phyloP scores from a whole-genome alignment of 768 basidiomycete genomes.

The Boletus patriciae region DNA sequence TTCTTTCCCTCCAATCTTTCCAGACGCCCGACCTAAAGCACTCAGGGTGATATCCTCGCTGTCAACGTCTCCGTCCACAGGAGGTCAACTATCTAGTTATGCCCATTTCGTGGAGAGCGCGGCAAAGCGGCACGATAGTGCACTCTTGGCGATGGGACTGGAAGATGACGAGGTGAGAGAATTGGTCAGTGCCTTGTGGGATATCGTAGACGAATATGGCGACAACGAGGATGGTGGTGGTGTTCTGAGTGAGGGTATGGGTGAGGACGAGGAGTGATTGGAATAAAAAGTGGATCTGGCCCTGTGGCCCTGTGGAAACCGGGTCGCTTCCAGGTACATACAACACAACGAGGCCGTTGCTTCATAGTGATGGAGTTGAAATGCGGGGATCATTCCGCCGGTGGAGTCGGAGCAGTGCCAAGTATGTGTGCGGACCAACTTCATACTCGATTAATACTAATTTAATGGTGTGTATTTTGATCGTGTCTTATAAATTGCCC shows the following conservation, averaged over 20 bases:
- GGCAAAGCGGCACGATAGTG: slow-evolving; percentile 39
- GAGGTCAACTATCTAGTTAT: slow-evolving; percentile 48
- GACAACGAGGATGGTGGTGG: slow-evolving; percentile 25
- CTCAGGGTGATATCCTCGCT: slow-evolving; percentile 45
- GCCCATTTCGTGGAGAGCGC: slow-evolving; percentile 51
- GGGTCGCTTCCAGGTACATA: background rate
- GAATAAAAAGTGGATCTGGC: background rate
- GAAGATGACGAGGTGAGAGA: slow-evolving; percentile 59
- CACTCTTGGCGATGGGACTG: slow-evolving; percentile 39
- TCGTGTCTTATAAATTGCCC: no score
- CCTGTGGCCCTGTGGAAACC: background rate
- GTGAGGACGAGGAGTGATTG: slow-evolving; percentile 22
- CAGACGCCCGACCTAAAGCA: slow-evolving; percentile 12
- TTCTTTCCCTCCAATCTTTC: slow-evolving; percentile 56
- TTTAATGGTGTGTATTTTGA: no score
- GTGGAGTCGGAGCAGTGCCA: background rate
- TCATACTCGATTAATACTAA: no score
- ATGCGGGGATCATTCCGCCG: background rate
- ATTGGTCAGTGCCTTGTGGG: slow-evolving; percentile 59
- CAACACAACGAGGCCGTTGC: background rate
- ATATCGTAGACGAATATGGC: slow-evolving; percentile 48
- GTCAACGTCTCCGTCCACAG: slow-evolving; percentile 40
- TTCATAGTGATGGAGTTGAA: background rate
- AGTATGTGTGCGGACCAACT: background rate
- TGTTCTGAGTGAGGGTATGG: slow-evolving; percentile 19